Base-by-base conservation (phyloP, 2,329 filamentous ascomycete species). In the Pseudogymnoascus sp. region DNA sequence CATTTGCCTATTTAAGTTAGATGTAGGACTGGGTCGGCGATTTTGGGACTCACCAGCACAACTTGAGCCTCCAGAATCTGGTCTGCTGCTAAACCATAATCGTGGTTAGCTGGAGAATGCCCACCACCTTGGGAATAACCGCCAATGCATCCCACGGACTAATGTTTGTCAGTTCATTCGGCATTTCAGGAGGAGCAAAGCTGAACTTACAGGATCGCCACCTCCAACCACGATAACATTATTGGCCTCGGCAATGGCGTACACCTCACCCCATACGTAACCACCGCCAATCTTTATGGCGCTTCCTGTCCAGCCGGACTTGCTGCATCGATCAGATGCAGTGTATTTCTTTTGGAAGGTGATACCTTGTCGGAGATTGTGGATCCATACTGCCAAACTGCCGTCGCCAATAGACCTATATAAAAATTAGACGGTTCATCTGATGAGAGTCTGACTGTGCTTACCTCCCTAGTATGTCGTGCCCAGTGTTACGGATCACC, bases 71-170 rank as follows among this genome's bases (percentile, higher is more conserved):
- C 75, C 36, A 79, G 73, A 1, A 76, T 70, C 64, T 79, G 74
- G 63, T 80, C 77, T 0, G 75, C 73, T 1, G 71, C 76, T 11
- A 79, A 69, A 2, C 76, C 77, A 61, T 76, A 77, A 30, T 73
- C 68, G 39, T 68, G 70, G 9, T 72, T 71, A 7, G 72, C 69
- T 1, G 74, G 72, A 2, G 71, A 71, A 57, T 79, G 76, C 9
- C 77, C 76, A 18, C 75, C 77, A 3, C 76, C 75, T 28, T 73
- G 71, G 0, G 70, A 66, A 68, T 73, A 77, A 1, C 75, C 76
- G 5, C 74, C 74, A 41, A 71, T 66, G 62, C 68, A 62, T 15
- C 71, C 69, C 62, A 68, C 61, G 25, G 69, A 64, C 41, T 68
- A 61, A 39, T 65, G 64, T 2, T 67, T 69, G 69, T 1, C 67